A percentile compares a stretch with the other conserved stretches of the same genome.
Conservation (phyloP, 2,329 filamentous ascomycete genomes). For the Pezicula neosporulosa region DNA sequence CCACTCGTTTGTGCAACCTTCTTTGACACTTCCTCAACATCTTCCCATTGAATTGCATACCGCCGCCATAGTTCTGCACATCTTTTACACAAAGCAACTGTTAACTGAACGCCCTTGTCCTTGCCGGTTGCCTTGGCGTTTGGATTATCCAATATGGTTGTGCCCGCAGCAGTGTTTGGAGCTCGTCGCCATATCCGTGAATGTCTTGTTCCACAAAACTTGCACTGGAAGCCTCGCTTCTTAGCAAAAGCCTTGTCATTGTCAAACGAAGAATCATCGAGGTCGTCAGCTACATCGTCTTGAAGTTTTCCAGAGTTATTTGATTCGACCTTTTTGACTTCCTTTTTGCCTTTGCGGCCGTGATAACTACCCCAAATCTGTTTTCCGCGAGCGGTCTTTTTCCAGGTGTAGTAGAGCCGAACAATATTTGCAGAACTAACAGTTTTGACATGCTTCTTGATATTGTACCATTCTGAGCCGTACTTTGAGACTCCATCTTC, state of each 20-base stretch:
- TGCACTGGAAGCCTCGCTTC: slow-evolving; percentile 87
- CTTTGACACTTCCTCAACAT: slow-evolving; percentile 85
- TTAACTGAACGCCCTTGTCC: slow-evolving; percentile 71
- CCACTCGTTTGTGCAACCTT: slow-evolving; percentile 79
- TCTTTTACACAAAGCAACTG: slow-evolving; percentile 82
- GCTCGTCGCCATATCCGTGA: slow-evolving; percentile 92
- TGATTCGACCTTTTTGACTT: slow-evolving; percentile 70
- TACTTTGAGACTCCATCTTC: slow-evolving; percentile 88
- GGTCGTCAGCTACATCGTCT: slow-evolving; percentile 87
- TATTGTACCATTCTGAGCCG: slow-evolving; percentile 81
- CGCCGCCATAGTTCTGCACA: slow-evolving; percentile 94
- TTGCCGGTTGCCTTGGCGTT: slow-evolving; percentile 59
- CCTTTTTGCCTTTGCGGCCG: slow-evolving; percentile 86
- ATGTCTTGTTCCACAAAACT: slow-evolving; percentile 78
- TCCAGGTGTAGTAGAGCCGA: slow-evolving; percentile 97
- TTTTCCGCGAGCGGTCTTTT: slow-evolving; percentile 82
- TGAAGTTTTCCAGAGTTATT: slow-evolving; percentile 67
- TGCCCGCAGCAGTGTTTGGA: slow-evolving; percentile 69
- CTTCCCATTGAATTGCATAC: slow-evolving; percentile 94
- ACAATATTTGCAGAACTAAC: slow-evolving; percentile 78
- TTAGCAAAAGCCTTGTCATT: slow-evolving; percentile 71
- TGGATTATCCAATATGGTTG: slow-evolving; percentile 63
- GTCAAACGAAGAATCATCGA: slow-evolving; percentile 95
- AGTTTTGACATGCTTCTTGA: slow-evolving; percentile 83
- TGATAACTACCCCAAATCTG: slow-evolving; percentile 89